Evolutionary conservation across 1,284 basidiomycete genomes (phyloP).

Genomic region (Sanguinoderma infundibulare): DNA sequence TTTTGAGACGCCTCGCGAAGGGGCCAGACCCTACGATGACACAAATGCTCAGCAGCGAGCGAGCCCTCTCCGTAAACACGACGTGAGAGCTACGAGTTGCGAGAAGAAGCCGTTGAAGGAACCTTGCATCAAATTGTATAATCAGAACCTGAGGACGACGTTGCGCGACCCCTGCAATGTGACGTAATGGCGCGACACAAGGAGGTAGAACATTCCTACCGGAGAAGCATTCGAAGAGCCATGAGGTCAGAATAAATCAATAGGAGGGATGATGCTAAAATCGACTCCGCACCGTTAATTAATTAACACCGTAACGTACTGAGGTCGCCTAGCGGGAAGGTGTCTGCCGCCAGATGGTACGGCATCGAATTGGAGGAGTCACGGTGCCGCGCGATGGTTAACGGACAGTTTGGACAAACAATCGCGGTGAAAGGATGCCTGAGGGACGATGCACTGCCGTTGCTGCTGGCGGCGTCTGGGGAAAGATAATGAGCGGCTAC

Average conservation of each 20-base stretch:
- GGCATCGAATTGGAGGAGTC: not conserved
- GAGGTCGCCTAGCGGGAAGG: not conserved
- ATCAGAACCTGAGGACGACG: not conserved
- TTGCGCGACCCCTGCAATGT: not conserved
- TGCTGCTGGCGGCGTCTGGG: slow-evolving; percentile 6
- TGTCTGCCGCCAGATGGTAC: too few relatives aligned
- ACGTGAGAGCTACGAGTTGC: too few relatives aligned
- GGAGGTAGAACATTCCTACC: not conserved
- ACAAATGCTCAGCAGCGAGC: too few relatives aligned
- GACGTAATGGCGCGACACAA: not conserved
- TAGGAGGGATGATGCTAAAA: not conserved
- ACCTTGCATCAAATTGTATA: too few relatives aligned
- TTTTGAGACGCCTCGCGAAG: not conserved
- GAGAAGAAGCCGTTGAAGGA: too few relatives aligned
- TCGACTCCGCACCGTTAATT: not conserved
- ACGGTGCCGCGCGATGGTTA: too few relatives aligned
- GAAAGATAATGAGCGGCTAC: slow-evolving; percentile 5
- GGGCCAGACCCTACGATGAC: not conserved
- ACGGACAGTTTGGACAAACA: not conserved
- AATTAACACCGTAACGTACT: slow-evolving; percentile 1
- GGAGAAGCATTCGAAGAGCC: not conserved
- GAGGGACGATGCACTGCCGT: not conserved
- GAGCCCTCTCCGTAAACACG: too few relatives aligned
- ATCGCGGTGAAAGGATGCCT: not conserved
- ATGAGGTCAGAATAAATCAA: not conserved